Base-by-base conservation (phyloP, 495 filamentous ascomycete species). In the Penicillium chermesinum region DNA sequence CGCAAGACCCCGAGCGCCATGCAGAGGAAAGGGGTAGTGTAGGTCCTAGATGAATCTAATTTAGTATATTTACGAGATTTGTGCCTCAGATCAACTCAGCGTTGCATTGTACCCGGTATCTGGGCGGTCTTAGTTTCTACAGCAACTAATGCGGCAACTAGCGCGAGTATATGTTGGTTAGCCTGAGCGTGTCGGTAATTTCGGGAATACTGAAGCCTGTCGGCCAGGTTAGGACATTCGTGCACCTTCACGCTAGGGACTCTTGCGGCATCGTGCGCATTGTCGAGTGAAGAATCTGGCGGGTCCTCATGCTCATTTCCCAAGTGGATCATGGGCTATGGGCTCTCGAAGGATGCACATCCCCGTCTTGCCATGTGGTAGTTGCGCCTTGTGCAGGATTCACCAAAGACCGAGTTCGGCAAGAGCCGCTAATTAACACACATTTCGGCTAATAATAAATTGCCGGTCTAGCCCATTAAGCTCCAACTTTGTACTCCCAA, bases 321-420 rank as follows among this genome's bases (percentile, higher is more conserved):
- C 39, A 32, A 38, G 17, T 35, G 17, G 18, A 10, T 7, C n/a
- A 20, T 17, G 36, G n/a, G n/a, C n/a, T n/a, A n/a, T n/a, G 13
- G 35, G n/a, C 25, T 14, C 13, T 15, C 13, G 17, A 18, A 46
- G 49, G 46, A 46, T 44, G 13, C 25, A 21, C 18, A 57, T 43
- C 49, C 49, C 38, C 38, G 54, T 12, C 18, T 13, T n/a, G 25
- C 54, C 54, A 57, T 52, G 46, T 57, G 54, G 49, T 15, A n/a
- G 38, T 16, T 20, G 38, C 25, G 25, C 25, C 4, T 30, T 5
- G 5, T 30, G 25, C 25, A 30, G 25, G 25, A 30, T 30, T 4
- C n/a, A n/a, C n/a, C 5, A 30, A 30, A 30, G 25, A 4, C 25
- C 25, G 25, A 30, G 25, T 5, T 30, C 4, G 25, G 25, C 25